These are phyloP conservation scores for Debaryomyces coudertii DNA, from an alignment of 1,139 yeast species.

Conservation along the genomic window DNA sequence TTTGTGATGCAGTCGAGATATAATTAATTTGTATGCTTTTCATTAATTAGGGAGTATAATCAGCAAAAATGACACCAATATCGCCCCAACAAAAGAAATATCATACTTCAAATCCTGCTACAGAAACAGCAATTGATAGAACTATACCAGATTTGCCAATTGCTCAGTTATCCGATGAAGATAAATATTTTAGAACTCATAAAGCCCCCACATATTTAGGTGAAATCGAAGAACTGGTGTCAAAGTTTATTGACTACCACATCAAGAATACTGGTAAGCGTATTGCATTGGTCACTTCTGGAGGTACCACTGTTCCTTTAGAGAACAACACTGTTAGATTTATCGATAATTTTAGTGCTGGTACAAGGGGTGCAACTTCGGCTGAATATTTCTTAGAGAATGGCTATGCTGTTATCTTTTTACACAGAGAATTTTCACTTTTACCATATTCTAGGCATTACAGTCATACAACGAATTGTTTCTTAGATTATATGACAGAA, in stretches of 20 bases:
- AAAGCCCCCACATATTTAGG: constrained; percentile 74
- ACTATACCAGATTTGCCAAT: constrained; percentile 75
- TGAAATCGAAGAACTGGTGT: constrained; percentile 58
- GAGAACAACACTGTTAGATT: constrained; percentile 96
- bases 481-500: constrained; percentile 79
- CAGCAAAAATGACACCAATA: constrained; percentile 15
- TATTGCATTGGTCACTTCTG: constrained; percentile 85
- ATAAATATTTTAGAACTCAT: constrained; percentile 69
- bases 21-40: neutral
- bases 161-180: constrained; percentile 75
- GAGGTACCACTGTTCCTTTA: constrained; percentile 98
- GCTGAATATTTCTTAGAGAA: constrained; percentile 87
- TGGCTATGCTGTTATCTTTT: constrained; percentile 88
- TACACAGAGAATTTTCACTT: constrained; percentile 89
- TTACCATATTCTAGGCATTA: constrained; percentile 90
- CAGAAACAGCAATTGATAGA: constrained; percentile 78
- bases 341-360: constrained; percentile 96
- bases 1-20: neutral
- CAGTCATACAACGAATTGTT: constrained; percentile 81
- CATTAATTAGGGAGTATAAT: neutral
- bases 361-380: constrained; percentile 95
- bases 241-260: constrained; percentile 59
- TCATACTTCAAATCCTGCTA: constrained; percentile 71
- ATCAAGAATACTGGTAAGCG: constrained; percentile 41
- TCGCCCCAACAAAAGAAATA: constrained; percentile 23